Evolutionary conservation across 768 basidiomycete species (phyloP).

Genomic region (Tulasnella sp.): DNA sequence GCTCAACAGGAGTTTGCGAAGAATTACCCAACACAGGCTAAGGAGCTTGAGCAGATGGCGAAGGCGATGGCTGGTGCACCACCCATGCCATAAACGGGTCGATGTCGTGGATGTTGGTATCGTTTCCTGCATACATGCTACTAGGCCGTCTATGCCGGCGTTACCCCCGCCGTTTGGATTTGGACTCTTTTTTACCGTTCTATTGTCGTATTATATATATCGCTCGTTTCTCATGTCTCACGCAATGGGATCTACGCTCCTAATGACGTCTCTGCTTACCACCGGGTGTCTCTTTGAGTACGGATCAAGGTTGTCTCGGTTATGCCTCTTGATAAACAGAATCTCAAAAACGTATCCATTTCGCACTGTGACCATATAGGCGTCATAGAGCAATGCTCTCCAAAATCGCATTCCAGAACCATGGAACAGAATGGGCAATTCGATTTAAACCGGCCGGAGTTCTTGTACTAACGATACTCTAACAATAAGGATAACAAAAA

Average conservation of each 20-base stretch:
- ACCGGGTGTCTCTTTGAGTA: background rate
- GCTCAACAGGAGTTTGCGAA: slow-evolving; percentile 80
- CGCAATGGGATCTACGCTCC: background rate
- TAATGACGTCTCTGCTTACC: background rate
- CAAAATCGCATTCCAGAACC: too few relatives aligned
- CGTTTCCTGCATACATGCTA: background rate
- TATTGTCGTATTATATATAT: slow-evolving; percentile 14
- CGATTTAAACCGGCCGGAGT: too few relatives aligned
- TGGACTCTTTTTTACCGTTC: background rate
- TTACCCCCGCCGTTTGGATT: background rate
- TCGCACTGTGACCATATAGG: too few relatives aligned
- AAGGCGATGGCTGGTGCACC: slow-evolving; percentile 27
- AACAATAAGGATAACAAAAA: background rate
- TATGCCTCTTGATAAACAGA: background rate
- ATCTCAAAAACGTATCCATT: too few relatives aligned
- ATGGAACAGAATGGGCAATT: too few relatives aligned
- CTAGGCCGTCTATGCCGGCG: background rate
- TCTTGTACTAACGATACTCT: too few relatives aligned
- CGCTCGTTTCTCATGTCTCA: background rate
- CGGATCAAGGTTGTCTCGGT: too few relatives aligned
- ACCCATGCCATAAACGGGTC: background rate
- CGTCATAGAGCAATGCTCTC: too few relatives aligned
- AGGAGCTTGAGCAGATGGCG: slow-evolving; percentile 38
- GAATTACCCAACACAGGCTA: slow-evolving; percentile 77
- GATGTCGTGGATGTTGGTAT: background rate